These are phyloP conservation scores for Drechmeria coniospora DNA, from an alignment of 2,329 filamentous ascomycete genomes.

Conservation along the genomic window DNA sequence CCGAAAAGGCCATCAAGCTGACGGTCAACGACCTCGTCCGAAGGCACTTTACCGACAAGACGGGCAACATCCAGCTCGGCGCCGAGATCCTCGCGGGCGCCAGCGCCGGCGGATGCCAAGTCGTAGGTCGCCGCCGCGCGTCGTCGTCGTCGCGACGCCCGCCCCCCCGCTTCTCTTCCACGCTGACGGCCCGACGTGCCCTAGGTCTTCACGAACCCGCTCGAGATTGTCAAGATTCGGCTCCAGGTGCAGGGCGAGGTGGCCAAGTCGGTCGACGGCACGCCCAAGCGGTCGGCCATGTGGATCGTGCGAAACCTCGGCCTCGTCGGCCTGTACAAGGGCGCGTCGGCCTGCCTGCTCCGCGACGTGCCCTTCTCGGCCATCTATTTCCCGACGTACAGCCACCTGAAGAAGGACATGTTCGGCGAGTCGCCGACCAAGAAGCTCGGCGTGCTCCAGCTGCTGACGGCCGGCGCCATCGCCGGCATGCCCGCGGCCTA, in stretches of 20 bases:
- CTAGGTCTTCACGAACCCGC: conserved; percentile 88
- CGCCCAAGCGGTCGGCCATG: conserved; percentile 80
- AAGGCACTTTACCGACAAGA: conserved; percentile 56
- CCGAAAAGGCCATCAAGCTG: conserved; percentile 97
- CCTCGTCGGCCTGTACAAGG: conserved; percentile 91
- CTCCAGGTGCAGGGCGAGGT: conserved; percentile 95
- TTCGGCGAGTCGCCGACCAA: conserved; percentile 82
- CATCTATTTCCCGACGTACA: conserved; percentile 97
- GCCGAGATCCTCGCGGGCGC: conserved; percentile 80
- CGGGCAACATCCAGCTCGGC: conserved; percentile 54
- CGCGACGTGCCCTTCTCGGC: conserved; percentile 96
- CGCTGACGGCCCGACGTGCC: too few relatives aligned
- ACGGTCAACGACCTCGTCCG: conserved; percentile 94
- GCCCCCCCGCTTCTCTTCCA: too few relatives aligned
- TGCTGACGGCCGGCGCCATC: conserved; percentile 88
- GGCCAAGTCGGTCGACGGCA: conserved; percentile 68
- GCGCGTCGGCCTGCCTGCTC: conserved; percentile 81
- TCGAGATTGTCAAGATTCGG: conserved; percentile 98
- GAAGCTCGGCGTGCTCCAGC: conserved; percentile 78
- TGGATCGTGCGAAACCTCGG: conserved; percentile 96
- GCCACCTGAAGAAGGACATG: conserved; percentile 81
- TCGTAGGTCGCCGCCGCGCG: conserved; percentile 49
- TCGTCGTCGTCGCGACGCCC: too few relatives aligned
- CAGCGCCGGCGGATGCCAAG: conserved; percentile 83
- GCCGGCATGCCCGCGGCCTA: conserved; percentile 86